These are phyloP conservation scores for Castanopsis chinensis DNA, from an alignment of 306 rosid genomes.

Conservation along the genomic window DNA sequence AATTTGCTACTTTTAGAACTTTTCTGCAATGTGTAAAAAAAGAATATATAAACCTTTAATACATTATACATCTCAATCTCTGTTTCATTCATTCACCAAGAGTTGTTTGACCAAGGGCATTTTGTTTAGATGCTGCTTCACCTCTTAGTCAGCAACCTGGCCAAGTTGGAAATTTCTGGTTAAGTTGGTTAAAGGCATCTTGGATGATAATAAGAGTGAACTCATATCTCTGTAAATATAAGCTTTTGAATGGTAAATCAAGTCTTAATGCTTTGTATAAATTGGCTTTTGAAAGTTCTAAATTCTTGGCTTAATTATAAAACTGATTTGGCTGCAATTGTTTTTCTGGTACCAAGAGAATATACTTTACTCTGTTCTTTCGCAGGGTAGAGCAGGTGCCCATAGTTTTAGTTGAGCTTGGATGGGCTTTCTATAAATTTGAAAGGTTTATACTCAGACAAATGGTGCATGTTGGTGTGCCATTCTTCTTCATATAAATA, in stretches of 20 bases:
- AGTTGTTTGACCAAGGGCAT: too few species aligned
- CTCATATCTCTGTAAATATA: not conserved
- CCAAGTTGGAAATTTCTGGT: not conserved
- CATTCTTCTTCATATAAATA: not conserved
- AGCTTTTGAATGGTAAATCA: not conserved
- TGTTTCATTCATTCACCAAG: too few species aligned
- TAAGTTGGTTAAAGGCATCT: not conserved
- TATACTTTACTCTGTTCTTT: constrained; percentile 30
- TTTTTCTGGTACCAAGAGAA: constrained; percentile 20
- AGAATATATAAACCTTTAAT: too few species aligned
- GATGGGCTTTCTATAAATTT: too few species aligned
- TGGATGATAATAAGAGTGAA: not conserved
- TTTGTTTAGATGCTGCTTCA: too few species aligned
- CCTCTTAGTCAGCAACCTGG: too few species aligned
- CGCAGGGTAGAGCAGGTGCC: constrained; percentile 87
- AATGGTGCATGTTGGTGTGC: not conserved
- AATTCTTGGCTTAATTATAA: constrained; percentile 8
- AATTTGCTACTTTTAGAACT: too few species aligned
- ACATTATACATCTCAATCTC: too few species aligned
- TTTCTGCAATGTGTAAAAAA: too few species aligned
- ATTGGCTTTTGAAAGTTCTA: not conserved
- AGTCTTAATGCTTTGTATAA: not conserved
- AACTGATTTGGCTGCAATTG: constrained; percentile 12
- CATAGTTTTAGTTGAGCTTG: constrained; percentile 17
- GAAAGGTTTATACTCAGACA: too few species aligned